phyloP scores from a whole-genome alignment of 305 asterid genomes.

The Salvia sclarea region DNA sequence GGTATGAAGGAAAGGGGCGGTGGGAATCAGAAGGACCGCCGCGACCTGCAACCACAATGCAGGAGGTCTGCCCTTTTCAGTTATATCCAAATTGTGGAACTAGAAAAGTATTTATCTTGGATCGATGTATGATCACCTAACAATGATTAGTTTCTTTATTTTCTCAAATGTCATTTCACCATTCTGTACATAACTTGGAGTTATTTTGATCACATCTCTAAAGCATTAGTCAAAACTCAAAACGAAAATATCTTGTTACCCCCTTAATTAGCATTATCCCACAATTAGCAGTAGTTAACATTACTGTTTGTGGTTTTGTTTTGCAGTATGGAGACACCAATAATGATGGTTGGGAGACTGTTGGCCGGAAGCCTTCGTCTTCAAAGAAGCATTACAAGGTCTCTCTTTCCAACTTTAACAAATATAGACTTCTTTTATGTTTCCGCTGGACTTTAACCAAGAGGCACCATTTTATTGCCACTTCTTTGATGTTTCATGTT shows the following conservation, averaged over 20 bases:
- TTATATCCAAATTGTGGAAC: neutral
- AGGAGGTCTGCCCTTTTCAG: constrained; percentile 21
- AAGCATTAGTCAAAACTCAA: constrained; percentile 3
- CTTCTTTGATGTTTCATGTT: constrained; percentile 9
- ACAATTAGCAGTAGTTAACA: too few species aligned
- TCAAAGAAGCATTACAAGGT: constrained; percentile 60
- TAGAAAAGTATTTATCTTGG: neutral
- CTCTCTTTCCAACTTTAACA: neutral
- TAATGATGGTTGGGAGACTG: constrained; percentile 81
- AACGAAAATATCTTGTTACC: constrained; percentile 27
- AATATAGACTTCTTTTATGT: constrained; percentile 2
- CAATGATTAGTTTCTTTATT: too few species aligned
- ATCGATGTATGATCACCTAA: too few species aligned
- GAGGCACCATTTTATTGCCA: neutral
- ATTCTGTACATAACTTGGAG: neutral
- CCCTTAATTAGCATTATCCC: too few species aligned
- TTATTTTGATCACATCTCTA: neutral
- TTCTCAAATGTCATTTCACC: too few species aligned
- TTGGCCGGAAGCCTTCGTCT: constrained; percentile 55
- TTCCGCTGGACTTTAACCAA: neutral
- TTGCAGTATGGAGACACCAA: constrained; percentile 50
- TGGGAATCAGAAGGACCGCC: constrained; percentile 41
- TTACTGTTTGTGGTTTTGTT: constrained; percentile 26
- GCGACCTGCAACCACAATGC: constrained; percentile 37
- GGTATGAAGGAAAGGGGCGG: constrained; percentile 41